phyloP scores from a whole-genome alignment of 2,329 filamentous ascomycete genomes.

The Ophiostoma fasciatum region DNA sequence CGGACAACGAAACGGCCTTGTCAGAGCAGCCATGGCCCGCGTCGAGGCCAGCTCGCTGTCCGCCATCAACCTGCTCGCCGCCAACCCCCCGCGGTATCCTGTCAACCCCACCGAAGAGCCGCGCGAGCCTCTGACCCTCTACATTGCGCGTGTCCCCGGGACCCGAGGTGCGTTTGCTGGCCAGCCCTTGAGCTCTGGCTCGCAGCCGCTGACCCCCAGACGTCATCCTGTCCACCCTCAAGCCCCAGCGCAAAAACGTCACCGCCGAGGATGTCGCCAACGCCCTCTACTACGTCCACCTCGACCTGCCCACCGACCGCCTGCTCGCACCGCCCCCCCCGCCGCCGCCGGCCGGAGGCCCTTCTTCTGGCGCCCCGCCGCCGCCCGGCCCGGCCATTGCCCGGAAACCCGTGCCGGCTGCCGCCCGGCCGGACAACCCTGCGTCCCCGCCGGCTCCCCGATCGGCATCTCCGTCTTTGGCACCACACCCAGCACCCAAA shows the following conservation, averaged over 20 bases:
- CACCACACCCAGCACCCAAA: too few relatives aligned
- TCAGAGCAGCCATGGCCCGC: neutral
- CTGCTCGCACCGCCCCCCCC: slow-evolving; percentile 21
- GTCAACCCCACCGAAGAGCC: slow-evolving; percentile 56
- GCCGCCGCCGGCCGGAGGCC: too few relatives aligned
- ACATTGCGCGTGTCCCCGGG: slow-evolving; percentile 86
- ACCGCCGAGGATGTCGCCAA: slow-evolving; percentile 74
- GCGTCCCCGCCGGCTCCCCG: too few relatives aligned
- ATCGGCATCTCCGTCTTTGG: too few relatives aligned
- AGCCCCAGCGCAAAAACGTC: slow-evolving; percentile 78
- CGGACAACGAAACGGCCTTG: too few relatives aligned
- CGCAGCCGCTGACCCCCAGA: slow-evolving; percentile 41
- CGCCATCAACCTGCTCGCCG: slow-evolving; percentile 62
- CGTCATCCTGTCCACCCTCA: slow-evolving; percentile 81
- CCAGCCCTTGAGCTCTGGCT: too few relatives aligned
- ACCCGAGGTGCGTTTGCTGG: slow-evolving; percentile 59
- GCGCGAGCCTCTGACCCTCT: slow-evolving; percentile 63
- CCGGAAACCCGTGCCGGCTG: slow-evolving; percentile 37
- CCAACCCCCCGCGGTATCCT: slow-evolving; percentile 76
- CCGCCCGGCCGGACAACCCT: slow-evolving; percentile 11
- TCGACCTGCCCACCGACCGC: slow-evolving; percentile 47
- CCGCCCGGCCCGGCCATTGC: slow-evolving; percentile 25
- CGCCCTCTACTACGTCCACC: slow-evolving; percentile 83
- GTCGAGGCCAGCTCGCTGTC: slow-evolving; percentile 77
- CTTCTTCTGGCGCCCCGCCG: too few relatives aligned